Evolutionary conservation across 441 rosid genomes (phyloP).

Genomic region (Theobroma grandiflorum): DNA sequence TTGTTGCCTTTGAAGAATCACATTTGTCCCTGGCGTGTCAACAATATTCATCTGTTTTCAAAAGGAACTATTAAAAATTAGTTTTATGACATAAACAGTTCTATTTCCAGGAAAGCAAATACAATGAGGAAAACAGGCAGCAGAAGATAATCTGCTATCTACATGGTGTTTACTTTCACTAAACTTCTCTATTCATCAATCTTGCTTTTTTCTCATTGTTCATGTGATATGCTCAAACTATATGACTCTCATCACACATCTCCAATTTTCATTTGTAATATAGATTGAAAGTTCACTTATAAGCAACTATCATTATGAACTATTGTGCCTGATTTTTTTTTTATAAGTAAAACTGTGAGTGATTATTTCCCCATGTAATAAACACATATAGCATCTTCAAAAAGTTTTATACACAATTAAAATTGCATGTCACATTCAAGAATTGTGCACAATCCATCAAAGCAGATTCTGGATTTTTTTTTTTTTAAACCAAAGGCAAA

Average conservation of each 20-base stretch:
- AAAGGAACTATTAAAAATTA: constrained; percentile 29
- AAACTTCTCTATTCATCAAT: constrained; percentile 1
- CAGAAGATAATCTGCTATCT: not conserved
- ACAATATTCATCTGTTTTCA: constrained; percentile 83
- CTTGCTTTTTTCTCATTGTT: constrained; percentile 1
- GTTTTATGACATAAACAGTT: constrained; percentile 24
- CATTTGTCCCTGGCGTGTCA: constrained; percentile 97
- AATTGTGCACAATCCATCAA: not conserved
- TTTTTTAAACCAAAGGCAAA: constrained; percentile 1
- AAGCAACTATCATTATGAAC: not conserved
- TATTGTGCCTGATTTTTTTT: not conserved
- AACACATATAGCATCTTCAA: not conserved
- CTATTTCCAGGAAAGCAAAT: constrained; percentile 2
- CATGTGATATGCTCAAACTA: not conserved
- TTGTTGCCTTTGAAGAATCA: constrained; percentile 96
- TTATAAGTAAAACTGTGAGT: not conserved
- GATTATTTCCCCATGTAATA: not conserved
- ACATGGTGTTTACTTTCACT: constrained; percentile 11
- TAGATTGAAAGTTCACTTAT: constrained; percentile 10
- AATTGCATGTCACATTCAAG: constrained; percentile 12
- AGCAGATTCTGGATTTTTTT: not conserved
- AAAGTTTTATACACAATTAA: constrained; percentile 1
- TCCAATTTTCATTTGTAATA: constrained; percentile 12
- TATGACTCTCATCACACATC: not conserved
- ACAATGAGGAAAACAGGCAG: constrained; percentile 17